Evolutionary conservation across 2,329 filamentous ascomycete genomes (phyloP).

Genomic region (Paecilomyces niveus): DNA sequence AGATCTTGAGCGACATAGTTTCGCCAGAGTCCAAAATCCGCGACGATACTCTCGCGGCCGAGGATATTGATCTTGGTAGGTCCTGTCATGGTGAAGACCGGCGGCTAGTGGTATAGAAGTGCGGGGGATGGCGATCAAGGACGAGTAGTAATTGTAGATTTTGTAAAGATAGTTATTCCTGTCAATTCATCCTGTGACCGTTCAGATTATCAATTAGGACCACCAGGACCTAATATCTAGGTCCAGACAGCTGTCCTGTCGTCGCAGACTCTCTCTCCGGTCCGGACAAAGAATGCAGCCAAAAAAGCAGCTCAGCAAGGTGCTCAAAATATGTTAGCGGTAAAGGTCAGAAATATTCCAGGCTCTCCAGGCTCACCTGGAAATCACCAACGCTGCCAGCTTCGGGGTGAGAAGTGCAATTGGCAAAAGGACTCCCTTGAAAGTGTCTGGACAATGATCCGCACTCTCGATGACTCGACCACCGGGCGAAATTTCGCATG

Average conservation of each 20-base stretch:
- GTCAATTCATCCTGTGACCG: conserved; percentile 9
- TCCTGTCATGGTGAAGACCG: conserved; percentile 23
- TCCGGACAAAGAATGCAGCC: neutral
- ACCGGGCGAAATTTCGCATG: neutral
- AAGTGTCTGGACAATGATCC: neutral
- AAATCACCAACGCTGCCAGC: neutral
- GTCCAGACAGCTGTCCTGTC: neutral
- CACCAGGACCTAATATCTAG: neutral
- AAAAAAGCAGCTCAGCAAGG: neutral
- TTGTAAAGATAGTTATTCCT: neutral
- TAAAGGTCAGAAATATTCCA: neutral
- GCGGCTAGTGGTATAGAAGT: conserved; percentile 1
- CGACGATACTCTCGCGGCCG: conserved; percentile 81
- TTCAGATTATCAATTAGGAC: conserved; percentile 4
- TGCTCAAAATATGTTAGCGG: neutral
- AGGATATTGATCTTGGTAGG: conserved; percentile 70
- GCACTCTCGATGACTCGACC: neutral
- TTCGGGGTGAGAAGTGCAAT: neutral
- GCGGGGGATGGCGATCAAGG: neutral
- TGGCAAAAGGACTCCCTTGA: neutral
- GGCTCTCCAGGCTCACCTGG: neutral
- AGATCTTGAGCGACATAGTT: conserved; percentile 76
- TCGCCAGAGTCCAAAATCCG: conserved; percentile 86
- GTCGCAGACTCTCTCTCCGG: neutral
- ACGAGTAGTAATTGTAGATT: neutral